phyloP scores from a whole-genome alignment of 2,329 filamentous ascomycete species.

The Sporothrix phasma region DNA sequence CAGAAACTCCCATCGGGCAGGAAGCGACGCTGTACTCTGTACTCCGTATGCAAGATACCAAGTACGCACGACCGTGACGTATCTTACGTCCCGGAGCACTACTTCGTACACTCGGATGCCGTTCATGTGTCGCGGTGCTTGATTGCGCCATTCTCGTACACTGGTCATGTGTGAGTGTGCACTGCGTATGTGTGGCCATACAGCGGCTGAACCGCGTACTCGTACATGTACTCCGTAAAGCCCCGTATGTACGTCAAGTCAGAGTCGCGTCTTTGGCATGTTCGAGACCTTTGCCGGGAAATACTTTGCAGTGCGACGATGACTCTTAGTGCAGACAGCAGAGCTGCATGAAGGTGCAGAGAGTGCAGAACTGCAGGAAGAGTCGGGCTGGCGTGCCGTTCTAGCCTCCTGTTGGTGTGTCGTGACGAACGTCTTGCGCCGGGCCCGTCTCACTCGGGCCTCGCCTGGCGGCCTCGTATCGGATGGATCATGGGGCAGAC shows the following conservation, averaged over 20 bases:
- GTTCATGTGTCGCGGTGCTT: neutral
- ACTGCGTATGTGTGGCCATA: neutral
- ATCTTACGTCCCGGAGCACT: neutral
- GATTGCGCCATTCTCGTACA: neutral
- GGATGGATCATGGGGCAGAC: neutral
- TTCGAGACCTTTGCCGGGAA: no score
- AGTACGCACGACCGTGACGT: neutral
- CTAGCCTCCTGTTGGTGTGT: neutral
- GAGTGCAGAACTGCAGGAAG: slow-evolving; percentile 1
- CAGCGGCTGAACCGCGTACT: neutral
- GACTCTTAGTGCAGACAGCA: neutral
- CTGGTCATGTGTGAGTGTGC: neutral
- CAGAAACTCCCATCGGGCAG: neutral
- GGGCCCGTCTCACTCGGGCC: neutral
- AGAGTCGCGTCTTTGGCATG: no score
- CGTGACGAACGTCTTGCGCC: no score
- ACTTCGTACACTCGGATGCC: no score
- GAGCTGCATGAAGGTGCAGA: no score
- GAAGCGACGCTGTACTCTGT: neutral
- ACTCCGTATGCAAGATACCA: no score
- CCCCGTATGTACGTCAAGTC: no score
- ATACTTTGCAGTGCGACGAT: neutral
- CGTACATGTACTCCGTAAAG: neutral
- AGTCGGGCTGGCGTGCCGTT: neutral
- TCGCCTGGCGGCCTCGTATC: neutral